A percentile compares a stretch with the other conserved stretches of the same genome.
Evolutionary conservation across 768 basidiomycete genomes (phyloP).

Genomic region (Mycena galopus): DNA sequence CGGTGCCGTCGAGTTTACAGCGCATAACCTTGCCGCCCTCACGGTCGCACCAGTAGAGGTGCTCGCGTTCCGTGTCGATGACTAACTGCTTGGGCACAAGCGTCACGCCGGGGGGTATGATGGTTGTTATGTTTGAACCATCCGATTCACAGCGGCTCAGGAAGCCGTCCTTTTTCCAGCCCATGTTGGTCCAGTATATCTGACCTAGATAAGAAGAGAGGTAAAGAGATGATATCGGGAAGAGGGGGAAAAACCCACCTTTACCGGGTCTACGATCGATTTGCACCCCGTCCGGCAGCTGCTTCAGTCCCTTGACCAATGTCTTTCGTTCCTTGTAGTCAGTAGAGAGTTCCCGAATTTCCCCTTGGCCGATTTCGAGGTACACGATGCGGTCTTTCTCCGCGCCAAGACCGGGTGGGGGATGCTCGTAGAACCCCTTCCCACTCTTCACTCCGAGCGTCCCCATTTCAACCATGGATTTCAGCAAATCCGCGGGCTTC

Average conservation of each 20-base stretch:
- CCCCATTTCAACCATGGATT: constrained; percentile 24
- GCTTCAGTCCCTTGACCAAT: constrained; percentile 18
- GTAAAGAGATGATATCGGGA: neutral
- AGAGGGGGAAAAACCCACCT: neutral
- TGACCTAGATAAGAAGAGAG: too few species aligned
- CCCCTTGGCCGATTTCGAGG: constrained; percentile 31
- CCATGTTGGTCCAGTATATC: constrained; percentile 37
- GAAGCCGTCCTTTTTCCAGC: constrained; percentile 27
- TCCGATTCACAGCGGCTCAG: constrained; percentile 33
- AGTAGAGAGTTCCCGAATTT: constrained; percentile 17
- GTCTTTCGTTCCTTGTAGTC: constrained; percentile 28
- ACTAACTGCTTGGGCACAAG: constrained; percentile 35
- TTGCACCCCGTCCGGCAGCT: constrained; percentile 33
- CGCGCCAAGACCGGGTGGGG: constrained; percentile 12
- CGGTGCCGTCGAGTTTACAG: constrained; percentile 32
- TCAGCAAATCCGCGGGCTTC: constrained; percentile 24
- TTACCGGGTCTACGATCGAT: constrained; percentile 34
- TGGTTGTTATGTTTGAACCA: constrained; percentile 21
- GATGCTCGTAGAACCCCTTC: constrained; percentile 31
- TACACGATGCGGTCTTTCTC: constrained; percentile 34
- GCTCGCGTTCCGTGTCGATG: constrained; percentile 25
- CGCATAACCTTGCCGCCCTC: constrained; percentile 33
- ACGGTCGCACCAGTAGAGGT: constrained; percentile 36
- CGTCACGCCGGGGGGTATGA: constrained; percentile 30
- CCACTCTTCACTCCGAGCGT: constrained; percentile 30